Evolutionary conservation across 257 asterid genomes (phyloP), one percentile per base, ranked within the genome.

Genomic region (Solanum chmielewskii): DNA sequence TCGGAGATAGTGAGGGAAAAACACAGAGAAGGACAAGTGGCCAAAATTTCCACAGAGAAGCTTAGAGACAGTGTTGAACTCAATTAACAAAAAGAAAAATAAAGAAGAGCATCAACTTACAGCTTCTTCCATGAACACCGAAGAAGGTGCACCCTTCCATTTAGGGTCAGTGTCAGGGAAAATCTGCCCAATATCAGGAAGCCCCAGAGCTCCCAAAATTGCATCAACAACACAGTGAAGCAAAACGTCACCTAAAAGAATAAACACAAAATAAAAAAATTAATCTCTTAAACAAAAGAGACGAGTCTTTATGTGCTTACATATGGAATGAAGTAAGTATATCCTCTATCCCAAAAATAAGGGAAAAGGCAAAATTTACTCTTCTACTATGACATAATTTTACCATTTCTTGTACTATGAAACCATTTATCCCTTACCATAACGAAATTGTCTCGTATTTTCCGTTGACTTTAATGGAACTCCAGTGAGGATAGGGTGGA

Each of bases 171-270:
- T 92, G 91, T 97, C 99, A 1, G 99, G 98, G 87, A 97, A 97
- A 56, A 95, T 94, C 90, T 95, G 98, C 59, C 99, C 99, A 18
- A 95, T 97, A 91, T 97, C 99, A 10, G 98, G 98, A 83, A 97
- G 97, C 75, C 98, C 99, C 66, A 97, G 86, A 35, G 98, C 99
- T 74, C 98, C 99, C 91, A 97, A 90, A 84, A 97, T 95, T 18
- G 98, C 98, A 91, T 97, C 98, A 85, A 97, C 99, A 78, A 95
- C 98, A 90, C 99, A 97, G 88, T 97, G 99, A 25, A 97, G 96
- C 94, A 97, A 91, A 87, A 97, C 99, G 89, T 97, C 99, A 33
- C 98, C 98, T 97, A 87, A 25, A 85, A 89, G 84, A 7, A 86
- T 56, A 31, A 20, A 45, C 4, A 27, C 10, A 44, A 44, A 29